phyloP scores from a whole-genome alignment of 164 flowering plant genomes.

The Vitis labrusca region DNA sequence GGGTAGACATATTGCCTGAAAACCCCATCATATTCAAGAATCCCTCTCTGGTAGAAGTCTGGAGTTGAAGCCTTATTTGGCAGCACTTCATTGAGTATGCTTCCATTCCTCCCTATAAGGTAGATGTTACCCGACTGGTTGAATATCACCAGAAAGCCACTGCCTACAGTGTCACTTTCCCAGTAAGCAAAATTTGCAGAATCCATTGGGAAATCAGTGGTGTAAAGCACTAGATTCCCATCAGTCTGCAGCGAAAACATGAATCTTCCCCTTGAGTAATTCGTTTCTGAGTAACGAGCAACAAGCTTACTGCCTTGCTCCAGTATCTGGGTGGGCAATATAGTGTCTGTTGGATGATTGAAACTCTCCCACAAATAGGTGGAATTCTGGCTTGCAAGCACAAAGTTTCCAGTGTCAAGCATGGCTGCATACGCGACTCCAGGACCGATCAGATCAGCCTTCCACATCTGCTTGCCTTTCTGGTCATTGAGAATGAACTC shows the following conservation, averaged over 20 bases:
- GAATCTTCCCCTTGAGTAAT: slow-evolving; percentile 38
- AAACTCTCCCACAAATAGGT: slow-evolving; percentile 36
- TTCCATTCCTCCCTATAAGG: slow-evolving; percentile 1
- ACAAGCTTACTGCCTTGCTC: not conserved
- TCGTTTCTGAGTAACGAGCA: slow-evolving; percentile 20
- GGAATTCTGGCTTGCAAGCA: slow-evolving; percentile 7
- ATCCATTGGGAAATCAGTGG: slow-evolving; percentile 6
- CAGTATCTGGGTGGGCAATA: slow-evolving; percentile 38
- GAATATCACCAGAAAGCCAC: slow-evolving; percentile 22
- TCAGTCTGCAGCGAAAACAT: slow-evolving; percentile 12
- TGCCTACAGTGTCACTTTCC: slow-evolving; percentile 17
- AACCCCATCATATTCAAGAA: slow-evolving; percentile 36
- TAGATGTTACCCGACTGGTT: slow-evolving; percentile 23
- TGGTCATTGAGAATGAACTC: slow-evolving; percentile 31
- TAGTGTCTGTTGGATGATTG: slow-evolving; percentile 34
- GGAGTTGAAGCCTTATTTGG: not conserved
- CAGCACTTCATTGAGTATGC: not conserved
- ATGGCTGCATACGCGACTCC: slow-evolving; percentile 20
- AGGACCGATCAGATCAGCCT: not conserved
- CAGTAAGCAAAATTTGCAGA: slow-evolving; percentile 4
- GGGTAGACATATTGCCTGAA: slow-evolving; percentile 18
- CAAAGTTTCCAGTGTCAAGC: slow-evolving; percentile 46
- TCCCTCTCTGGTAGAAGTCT: slow-evolving; percentile 24
- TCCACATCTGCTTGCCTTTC: slow-evolving; percentile 27
- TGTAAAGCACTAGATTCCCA: slow-evolving; percentile 26